phyloP scores from a whole-genome alignment of 225 moss, liverwort and hornwort genomes.

The Bryoerythrophyllum caledonicum region DNA sequence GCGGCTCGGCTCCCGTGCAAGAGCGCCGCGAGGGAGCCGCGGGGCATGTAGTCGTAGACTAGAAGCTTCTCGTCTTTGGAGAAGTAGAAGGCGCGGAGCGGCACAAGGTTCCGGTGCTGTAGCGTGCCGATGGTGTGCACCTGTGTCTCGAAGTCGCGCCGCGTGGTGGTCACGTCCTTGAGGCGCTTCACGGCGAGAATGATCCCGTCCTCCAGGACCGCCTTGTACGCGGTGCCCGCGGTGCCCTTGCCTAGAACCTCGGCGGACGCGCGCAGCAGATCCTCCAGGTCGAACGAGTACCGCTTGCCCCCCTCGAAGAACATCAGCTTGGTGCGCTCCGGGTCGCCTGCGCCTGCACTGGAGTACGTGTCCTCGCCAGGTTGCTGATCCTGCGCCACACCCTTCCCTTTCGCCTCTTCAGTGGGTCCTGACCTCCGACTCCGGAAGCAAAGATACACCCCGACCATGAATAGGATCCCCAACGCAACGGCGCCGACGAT shows the following conservation, averaged over 20 bases:
- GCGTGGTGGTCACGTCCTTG: conserved; percentile 67
- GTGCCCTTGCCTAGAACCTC: conserved; percentile 91
- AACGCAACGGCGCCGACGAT: conserved; percentile 52
- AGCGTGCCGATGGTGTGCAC: conserved; percentile 63
- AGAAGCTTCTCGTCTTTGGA: conserved; percentile 93
- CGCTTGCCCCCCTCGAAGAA: conserved; percentile 83
- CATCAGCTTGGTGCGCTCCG: conserved; percentile 78
- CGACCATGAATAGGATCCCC: conserved; percentile 38
- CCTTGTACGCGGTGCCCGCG: conserved; percentile 92
- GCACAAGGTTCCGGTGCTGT: conserved; percentile 69
- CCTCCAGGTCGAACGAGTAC: conserved; percentile 76
- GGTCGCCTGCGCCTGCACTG: conserved; percentile 63
- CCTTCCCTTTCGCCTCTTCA: conserved; percentile 31
- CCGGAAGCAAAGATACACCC: conserved; percentile 44
- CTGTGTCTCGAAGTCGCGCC: conserved; percentile 78
- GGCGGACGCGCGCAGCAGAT: conserved; percentile 79
- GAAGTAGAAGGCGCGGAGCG: conserved; percentile 76
- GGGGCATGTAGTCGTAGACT: conserved; percentile 86
- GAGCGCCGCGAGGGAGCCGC: conserved; percentile 76
- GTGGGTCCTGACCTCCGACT: background rate
- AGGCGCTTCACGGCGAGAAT: conserved; percentile 76
- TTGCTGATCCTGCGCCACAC: conserved; percentile 41
- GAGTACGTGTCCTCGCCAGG: conserved; percentile 60
- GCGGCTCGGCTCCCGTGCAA: conserved; percentile 72
- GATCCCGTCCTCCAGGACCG: conserved; percentile 77